Evolutionary conservation across 257 asterid genomes (phyloP).

Genomic region (Plantago major): DNA sequence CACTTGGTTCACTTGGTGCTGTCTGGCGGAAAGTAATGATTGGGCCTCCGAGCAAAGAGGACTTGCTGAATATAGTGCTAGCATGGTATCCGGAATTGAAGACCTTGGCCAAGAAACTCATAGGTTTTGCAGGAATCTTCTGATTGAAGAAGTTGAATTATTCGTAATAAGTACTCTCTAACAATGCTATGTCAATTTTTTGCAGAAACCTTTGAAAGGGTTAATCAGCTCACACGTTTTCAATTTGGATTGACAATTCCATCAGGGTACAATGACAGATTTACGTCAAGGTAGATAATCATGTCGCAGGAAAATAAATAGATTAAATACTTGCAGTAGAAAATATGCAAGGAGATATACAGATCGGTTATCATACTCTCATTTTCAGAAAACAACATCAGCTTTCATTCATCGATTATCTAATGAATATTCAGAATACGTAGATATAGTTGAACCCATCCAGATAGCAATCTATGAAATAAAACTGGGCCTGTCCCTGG

Average conservation of each 20-base stretch:
- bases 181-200: conserved; percentile 19
- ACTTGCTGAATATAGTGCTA: conserved; percentile 50
- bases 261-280: conserved; percentile 52
- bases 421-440: conserved; percentile 53
- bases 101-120: conserved; percentile 46
- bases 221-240: conserved; percentile 47
- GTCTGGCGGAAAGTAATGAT: conserved; percentile 84
- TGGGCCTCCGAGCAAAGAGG: conserved; percentile 48
- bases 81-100: conserved; percentile 69
- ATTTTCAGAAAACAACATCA: conserved; percentile 54
- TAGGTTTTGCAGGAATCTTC: conserved; percentile 45
- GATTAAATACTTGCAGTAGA: no score
- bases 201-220: conserved; percentile 65
- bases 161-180: neutral
- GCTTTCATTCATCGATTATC: conserved; percentile 60
- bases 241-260: conserved; percentile 41
- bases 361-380: conserved; percentile 14
- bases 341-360: no score
- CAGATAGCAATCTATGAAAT: conserved; percentile 80
- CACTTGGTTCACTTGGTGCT: conserved; percentile 63
- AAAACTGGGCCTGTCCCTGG: conserved; percentile 76
- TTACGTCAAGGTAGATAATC: conserved; percentile 59
- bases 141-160: conserved; percentile 8
- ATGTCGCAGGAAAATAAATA: no score
- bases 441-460: conserved; percentile 72